A percentile compares a stretch with the other conserved stretches of the same genome.
phyloP scores from a whole-genome alignment of 768 basidiomycete species.

The Lentinula boryana region DNA sequence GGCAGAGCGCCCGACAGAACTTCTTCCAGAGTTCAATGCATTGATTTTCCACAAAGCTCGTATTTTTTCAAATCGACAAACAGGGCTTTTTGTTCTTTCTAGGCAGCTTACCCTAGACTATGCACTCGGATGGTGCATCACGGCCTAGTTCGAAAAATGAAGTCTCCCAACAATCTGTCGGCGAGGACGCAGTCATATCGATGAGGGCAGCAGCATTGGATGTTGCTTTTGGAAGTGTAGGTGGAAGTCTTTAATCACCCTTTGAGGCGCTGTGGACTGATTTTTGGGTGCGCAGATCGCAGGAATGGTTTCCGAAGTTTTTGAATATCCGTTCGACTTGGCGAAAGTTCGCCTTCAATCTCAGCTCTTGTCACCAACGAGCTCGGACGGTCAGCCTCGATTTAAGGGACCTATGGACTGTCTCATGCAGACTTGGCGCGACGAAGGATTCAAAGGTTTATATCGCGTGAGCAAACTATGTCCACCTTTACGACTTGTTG shows the following conservation, averaged over 20 bases:
- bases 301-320: conserved; percentile 76
- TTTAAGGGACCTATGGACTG: conserved; percentile 90
- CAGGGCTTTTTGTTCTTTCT: neutral
- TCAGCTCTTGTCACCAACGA: conserved; percentile 68
- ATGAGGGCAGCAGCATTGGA: conserved; percentile 34
- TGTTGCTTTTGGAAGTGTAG: conserved; percentile 52
- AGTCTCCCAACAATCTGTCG: neutral
- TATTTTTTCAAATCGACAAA: neutral
- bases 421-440: conserved; percentile 69
- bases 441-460: conserved; percentile 79
- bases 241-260: conserved; percentile 16
- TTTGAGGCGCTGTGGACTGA: too few relatives aligned
- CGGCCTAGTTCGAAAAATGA: conserved; percentile 1
- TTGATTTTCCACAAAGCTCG: neutral
- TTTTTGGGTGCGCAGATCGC: conserved; percentile 28
- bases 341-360: conserved; percentile 93
- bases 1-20: neutral
- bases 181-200: conserved; percentile 14
- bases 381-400: conserved; percentile 31
- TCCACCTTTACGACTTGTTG: neutral
- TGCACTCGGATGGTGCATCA: conserved; percentile 13
- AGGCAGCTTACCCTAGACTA: conserved; percentile 5
- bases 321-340: conserved; percentile 95
- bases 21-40: neutral
- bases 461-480: conserved; percentile 61